Conservation (phyloP, 805 yeast species). For the Lipomyces yamadae region DNA sequence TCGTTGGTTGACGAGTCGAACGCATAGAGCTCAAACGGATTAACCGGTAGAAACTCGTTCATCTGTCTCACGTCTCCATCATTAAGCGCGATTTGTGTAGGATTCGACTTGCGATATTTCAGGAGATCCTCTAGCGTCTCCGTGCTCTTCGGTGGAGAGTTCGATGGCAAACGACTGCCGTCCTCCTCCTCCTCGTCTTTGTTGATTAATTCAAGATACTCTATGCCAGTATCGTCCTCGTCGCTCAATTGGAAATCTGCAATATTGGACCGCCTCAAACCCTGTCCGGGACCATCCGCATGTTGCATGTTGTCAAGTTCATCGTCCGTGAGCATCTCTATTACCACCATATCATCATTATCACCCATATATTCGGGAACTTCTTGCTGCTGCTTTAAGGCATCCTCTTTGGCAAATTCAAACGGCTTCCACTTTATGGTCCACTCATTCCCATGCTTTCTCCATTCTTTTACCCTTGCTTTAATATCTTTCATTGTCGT, state of each 20-base stretch:
- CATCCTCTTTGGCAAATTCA: not conserved
- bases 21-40: slow-evolving; percentile 12
- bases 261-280: not conserved
- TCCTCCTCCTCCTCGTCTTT: not conserved
- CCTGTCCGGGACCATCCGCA: not conserved
- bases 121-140: slow-evolving; percentile 14
- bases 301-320: not conserved
- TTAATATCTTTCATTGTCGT: slow-evolving; percentile 6
- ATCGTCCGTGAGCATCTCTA: no score
- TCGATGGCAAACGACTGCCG: not conserved
- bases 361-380: not conserved
- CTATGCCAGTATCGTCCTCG: not conserved
- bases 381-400: not conserved
- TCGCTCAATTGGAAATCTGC: slow-evolving; percentile 20
- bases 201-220: not conserved
- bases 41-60: slow-evolving; percentile 5
- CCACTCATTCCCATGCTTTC: not conserved
- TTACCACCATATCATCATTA: not conserved
- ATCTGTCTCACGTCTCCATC: not conserved
- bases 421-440: slow-evolving; percentile 21
- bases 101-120: not conserved
- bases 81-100: not conserved
- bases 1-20: not conserved
- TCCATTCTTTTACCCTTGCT: slow-evolving; percentile 11
- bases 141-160: not conserved